Evolutionary conservation across 345 rosid species (phyloP), one percentile per base, ranked within the genome.

Genomic region (Dimocarpus longan): DNA sequence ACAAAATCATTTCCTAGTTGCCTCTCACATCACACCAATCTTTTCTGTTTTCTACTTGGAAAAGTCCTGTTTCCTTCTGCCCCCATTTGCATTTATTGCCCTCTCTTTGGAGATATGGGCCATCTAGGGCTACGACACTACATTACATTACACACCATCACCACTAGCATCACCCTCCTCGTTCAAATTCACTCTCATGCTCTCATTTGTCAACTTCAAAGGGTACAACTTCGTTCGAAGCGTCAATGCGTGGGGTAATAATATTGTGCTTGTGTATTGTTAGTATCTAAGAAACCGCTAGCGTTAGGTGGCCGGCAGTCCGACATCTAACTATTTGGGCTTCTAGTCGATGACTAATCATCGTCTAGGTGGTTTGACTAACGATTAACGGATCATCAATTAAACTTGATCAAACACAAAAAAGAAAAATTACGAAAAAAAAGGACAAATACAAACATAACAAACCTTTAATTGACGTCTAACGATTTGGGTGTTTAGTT

Each of bases 1-100:
- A 83, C 90, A 80, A 83, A 85, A 87, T 87, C 80, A 85, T 85
- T 83, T 83, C 77, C 28, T 80, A 74, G 71, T 54, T 54, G 59
- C 75, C 79, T 69, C 85, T 82, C 81, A 80, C 82, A 85, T 46
- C 50, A 46, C 50, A 66, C 70, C 66, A 54, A 54, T 73, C 81
- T 71, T 75, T 84, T 74, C 68, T 78, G 80, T 70, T 68, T 64
- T 54, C 50, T 48, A 77, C 65, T 77, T 54, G 68, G 62, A 78
- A 84, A 68, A 76, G 84, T 73, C 68, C 78, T 80, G 81, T 66
- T 66, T 52, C 69, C 75, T 46, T 71, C 79, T 74, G 79, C 66
- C 56, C 12, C 1, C 28, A 68, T 28, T 18, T 68, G 71, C 82
- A 85, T 82, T 80, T 68, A 82, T 62, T 71, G 71, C 82, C 66